phyloP scores from a whole-genome alignment of 768 basidiomycete species.

The Ramaria sp. region DNA sequence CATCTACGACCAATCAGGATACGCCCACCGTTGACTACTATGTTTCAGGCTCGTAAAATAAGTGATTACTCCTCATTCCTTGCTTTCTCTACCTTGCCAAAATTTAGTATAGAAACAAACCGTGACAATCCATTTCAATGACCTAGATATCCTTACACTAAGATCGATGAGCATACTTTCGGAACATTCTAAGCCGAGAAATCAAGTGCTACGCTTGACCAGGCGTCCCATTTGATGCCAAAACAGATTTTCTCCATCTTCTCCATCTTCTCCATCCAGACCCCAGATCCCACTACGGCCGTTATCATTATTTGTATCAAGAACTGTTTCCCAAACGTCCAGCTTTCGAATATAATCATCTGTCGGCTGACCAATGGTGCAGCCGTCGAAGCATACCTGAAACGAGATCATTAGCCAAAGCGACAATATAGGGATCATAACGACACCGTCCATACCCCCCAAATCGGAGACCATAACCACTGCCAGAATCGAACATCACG shows the following conservation, averaged over 20 bases:
- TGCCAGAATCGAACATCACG: conserved; percentile 63
- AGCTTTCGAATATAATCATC: conserved; percentile 5
- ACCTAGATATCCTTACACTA: too few species aligned
- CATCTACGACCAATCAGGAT: too few species aligned
- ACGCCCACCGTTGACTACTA: too few species aligned
- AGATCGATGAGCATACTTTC: too few species aligned
- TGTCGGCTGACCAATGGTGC: conserved; percentile 4
- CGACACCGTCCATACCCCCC: too few species aligned
- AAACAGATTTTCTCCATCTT: conserved; percentile 46
- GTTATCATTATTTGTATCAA: conserved; percentile 23
- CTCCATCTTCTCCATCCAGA: conserved; percentile 41
- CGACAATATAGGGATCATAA: too few species aligned
- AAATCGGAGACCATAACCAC: conserved; percentile 59
- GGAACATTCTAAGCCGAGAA: too few species aligned
- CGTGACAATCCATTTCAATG: too few species aligned
- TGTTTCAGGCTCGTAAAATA: too few species aligned
- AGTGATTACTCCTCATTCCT: too few species aligned
- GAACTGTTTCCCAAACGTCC: neutral
- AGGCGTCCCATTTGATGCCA: conserved; percentile 49
- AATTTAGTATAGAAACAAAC: too few species aligned
- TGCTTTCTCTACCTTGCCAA: too few species aligned
- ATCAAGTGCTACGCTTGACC: conserved; percentile 33
- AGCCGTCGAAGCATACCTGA: conserved; percentile 6
- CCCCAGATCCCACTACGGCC: conserved; percentile 27
- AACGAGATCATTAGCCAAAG: neutral